Evolutionary conservation across 306 rosid genomes (phyloP).

Genomic region (Rosa chinensis): DNA sequence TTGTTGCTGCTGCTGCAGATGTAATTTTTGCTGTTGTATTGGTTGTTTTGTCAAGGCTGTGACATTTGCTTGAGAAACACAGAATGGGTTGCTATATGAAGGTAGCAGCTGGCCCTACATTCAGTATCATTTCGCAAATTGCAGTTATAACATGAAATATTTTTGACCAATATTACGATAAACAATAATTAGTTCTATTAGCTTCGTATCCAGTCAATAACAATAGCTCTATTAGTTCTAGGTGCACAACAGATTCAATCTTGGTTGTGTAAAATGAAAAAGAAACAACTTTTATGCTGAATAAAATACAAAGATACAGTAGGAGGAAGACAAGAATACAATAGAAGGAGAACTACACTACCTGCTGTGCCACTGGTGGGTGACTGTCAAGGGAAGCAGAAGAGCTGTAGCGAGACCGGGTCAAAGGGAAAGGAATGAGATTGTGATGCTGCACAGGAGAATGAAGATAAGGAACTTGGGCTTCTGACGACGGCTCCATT

Average conservation of each 20-base stretch:
- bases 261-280: neutral
- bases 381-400: conserved; percentile 44
- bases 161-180: neutral
- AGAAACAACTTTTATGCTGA: neutral
- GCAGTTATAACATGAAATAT: neutral
- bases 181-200: neutral
- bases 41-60: conserved; percentile 39
- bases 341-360: conserved; percentile 26
- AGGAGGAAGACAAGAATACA: neutral
- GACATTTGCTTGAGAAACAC: conserved; percentile 38
- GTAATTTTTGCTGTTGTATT: conserved; percentile 26
- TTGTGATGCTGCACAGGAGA: conserved; percentile 45
- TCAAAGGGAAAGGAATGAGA: conserved; percentile 38
- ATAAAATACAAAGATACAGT: neutral
- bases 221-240: neutral
- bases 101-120: conserved; percentile 49
- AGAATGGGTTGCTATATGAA: conserved; percentile 36
- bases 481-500: conserved; percentile 41
- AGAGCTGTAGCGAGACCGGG: conserved; percentile 43
- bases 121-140: conserved; percentile 21
- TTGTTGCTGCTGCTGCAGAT: conserved; percentile 29
- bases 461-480: conserved; percentile 53
- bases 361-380: conserved; percentile 56
- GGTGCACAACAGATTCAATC: neutral
- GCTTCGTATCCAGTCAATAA: neutral